A percentile compares a stretch with the other conserved stretches of the same genome.
Conservation (phyloP, 2,329 filamentous ascomycete species). For the Fusarium piperis region DNA sequence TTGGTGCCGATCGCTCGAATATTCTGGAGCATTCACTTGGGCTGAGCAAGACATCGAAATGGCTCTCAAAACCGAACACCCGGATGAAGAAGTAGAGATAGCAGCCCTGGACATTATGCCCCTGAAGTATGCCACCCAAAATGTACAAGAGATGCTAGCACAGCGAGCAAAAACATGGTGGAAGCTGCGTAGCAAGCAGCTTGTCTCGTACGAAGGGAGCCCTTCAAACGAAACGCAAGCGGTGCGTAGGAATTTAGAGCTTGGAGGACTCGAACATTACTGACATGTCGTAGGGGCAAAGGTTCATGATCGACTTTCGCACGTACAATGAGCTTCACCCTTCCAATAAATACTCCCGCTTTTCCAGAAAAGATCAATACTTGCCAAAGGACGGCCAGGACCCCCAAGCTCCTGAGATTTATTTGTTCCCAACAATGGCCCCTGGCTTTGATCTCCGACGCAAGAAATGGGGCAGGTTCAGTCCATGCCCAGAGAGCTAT, state of each 20-base stretch:
- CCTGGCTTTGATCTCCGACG: conserved; percentile 1
- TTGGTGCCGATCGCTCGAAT: background rate
- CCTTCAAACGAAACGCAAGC: background rate
- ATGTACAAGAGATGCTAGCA: background rate
- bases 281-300: background rate
- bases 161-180: background rate
- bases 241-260: background rate
- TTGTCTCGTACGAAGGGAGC: conserved; percentile 4
- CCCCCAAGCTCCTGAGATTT: background rate
- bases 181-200: background rate
- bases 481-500: accelerated
- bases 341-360: background rate
- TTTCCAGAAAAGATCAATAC: background rate
- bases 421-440: background rate
- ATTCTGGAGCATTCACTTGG: background rate
- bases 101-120: background rate
- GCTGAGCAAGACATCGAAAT: background rate
- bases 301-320: conserved; percentile 12
- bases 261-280: background rate
- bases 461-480: conserved; percentile 12
- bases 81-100: background rate
- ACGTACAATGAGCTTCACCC: conserved; percentile 17
- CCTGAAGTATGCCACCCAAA: background rate
- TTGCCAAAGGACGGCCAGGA: background rate
- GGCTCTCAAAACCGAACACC: background rate